Evolutionary conservation across 2,329 filamentous ascomycete species (phyloP).

Genomic region (Fusarium poae): DNA sequence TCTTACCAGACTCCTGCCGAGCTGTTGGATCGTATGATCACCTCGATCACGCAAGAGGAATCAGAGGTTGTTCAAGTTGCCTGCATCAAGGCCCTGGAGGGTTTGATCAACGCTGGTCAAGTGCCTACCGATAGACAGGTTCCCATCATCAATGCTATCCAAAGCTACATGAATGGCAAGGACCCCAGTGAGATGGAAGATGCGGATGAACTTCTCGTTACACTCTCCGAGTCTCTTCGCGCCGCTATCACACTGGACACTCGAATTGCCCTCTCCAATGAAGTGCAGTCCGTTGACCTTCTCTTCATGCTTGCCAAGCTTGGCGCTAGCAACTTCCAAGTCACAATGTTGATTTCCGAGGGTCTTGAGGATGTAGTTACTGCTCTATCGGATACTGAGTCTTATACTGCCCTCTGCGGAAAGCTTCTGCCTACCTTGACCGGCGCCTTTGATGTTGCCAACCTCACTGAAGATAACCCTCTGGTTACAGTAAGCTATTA

Average conservation of each 20-base stretch:
- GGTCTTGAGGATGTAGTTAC: conserved; percentile 89
- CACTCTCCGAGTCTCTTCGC: conserved; percentile 86
- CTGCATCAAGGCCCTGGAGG: conserved; percentile 87
- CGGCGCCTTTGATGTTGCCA: conserved; percentile 89
- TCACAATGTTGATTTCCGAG: conserved; percentile 88
- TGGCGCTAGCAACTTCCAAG: conserved; percentile 90
- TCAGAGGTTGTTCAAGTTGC: conserved; percentile 93
- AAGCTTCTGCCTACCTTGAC: conserved; percentile 91
- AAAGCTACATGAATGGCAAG: conserved; percentile 81
- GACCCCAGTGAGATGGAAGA: conserved; percentile 88
- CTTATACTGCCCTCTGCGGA: conserved; percentile 82
- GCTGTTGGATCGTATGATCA: conserved; percentile 79
- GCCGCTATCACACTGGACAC: conserved; percentile 86
- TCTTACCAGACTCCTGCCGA: conserved; percentile 73
- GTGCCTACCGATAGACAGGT: conserved; percentile 69
- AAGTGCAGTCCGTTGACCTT: conserved; percentile 81
- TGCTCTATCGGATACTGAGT: conserved; percentile 73
- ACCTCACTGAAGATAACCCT: conserved; percentile 85
- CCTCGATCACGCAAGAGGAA: conserved; percentile 79
- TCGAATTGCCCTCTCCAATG: conserved; percentile 76
- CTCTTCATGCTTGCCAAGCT: conserved; percentile 91
- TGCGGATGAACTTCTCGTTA: conserved; percentile 91
- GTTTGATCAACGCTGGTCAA: conserved; percentile 68
- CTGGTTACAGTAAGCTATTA: conserved; percentile 74
- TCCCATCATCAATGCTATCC: conserved; percentile 71